Percentiles rank a stretch among this genome's conserved stretches.
Conservation (phyloP, 768 basidiomycete genomes). For the Dacryopinax primogenitus region DNA sequence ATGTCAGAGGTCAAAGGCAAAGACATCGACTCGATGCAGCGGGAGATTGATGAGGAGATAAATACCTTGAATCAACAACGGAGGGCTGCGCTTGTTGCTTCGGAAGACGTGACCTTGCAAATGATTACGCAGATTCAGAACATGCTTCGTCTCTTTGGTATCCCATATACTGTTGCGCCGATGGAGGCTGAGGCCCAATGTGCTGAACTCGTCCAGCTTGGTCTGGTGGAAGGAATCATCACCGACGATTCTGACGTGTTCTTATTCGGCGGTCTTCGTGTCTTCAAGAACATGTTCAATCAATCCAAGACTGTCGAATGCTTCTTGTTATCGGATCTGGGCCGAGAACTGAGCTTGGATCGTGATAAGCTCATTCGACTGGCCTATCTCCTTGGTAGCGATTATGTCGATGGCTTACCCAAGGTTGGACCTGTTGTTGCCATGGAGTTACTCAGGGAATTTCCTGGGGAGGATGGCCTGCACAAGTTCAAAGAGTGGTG, state of each 20-base stretch:
- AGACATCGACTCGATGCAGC: conserved; percentile 64
- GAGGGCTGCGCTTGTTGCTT: conserved; percentile 82
- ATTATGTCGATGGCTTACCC: conserved; percentile 85
- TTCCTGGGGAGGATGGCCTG: conserved; percentile 72
- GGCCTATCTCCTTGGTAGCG: conserved; percentile 90
- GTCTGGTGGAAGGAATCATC: conserved; percentile 91
- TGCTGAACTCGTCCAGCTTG: conserved; percentile 71
- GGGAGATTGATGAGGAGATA: conserved; percentile 90
- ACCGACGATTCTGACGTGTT: conserved; percentile 99
- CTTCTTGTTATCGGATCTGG: conserved; percentile 72
- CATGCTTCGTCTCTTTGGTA: conserved; percentile 86
- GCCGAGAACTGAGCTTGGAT: conserved; percentile 74
- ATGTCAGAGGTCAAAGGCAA: conserved; percentile 81
- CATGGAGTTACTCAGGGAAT: conserved; percentile 89
- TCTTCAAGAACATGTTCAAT: conserved; percentile 99
- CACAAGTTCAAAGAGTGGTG: conserved; percentile 90
- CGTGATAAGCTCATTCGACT: conserved; percentile 75
- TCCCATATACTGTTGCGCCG: conserved; percentile 95
- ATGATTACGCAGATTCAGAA: conserved; percentile 86
- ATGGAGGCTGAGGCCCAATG: conserved; percentile 99
- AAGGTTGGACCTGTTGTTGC: conserved; percentile 93
- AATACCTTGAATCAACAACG: conserved; percentile 63
- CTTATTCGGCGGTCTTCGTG: conserved; percentile 87
- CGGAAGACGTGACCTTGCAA: conserved; percentile 88
- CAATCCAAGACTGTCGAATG: conserved; percentile 98